Evolutionary conservation across 106 monocot genomes (phyloP), one percentile per base, ranked within the genome.

Genomic region (Chionographis japonica): DNA sequence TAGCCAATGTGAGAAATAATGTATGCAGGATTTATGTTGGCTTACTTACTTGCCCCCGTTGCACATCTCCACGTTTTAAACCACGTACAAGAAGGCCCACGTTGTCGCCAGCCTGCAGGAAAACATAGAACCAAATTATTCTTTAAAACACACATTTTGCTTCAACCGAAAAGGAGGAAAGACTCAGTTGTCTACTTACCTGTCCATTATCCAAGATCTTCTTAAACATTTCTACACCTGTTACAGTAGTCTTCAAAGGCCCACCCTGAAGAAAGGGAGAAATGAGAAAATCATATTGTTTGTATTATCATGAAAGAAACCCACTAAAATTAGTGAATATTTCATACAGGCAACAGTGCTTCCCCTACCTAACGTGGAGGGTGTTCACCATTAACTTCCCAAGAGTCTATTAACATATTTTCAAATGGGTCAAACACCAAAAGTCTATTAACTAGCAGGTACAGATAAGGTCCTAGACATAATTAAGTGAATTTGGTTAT

Each of bases 31-130:
- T 35, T 55, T 40, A 6, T 13, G 37, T 57, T 15, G 6, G 37
- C 35, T 43, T 15, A 74, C 59, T 68, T 13, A 97, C 97, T 77
- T 97, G 97, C 15, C 97, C 97, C 56, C 92, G 86, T 75, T 97
- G 80, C 12, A 97, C 97, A 83, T 97, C 97, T 53, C 85, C 87
- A 68, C 97, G 89, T 78, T 97, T 97, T 18, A 97, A 66, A 54
- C 97, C 97, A 83, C 97, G 97, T 54, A 97, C 61, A 57, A 97
- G 89, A 72, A 97, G 89, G 17, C 97, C 97, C 4, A 92, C 95
- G 72, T 92, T 92, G 71, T 97, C 95, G 59, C 91, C 92, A 78
- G 91, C 90, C 90, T 97, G 66, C 13, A 83, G 13, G 56, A 18
- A 66, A 37, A 67, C 3, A 42, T 60, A 40, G 13, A 13, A 37